Conservation (phyloP, 2,329 filamentous ascomycete species). For the Eutypella sp. region DNA sequence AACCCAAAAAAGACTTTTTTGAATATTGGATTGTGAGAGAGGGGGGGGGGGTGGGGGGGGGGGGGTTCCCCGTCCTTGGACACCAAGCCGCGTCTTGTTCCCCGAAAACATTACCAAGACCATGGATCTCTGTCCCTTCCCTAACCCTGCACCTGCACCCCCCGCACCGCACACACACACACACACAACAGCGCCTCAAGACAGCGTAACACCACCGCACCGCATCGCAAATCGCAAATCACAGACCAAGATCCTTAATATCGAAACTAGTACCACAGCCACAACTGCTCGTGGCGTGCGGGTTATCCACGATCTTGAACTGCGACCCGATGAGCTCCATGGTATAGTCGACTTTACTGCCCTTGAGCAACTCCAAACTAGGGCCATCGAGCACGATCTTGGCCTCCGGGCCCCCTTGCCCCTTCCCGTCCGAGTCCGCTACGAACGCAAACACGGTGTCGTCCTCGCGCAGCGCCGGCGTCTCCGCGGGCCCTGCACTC, state of each 20-base stretch:
- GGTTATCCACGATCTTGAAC: constrained; percentile 96
- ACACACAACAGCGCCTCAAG: too few species aligned
- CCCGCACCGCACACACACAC: too few species aligned
- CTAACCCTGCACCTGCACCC: too few species aligned
- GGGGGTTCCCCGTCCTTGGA: too few species aligned
- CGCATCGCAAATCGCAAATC: neutral
- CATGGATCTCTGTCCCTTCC: too few species aligned
- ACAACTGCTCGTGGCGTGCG: constrained; percentile 85
- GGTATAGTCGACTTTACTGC: constrained; percentile 93
- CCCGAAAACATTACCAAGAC: too few species aligned
- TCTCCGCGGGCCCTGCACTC: constrained; percentile 10
- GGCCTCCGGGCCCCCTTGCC: constrained; percentile 36
- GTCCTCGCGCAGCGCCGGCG: constrained; percentile 52
- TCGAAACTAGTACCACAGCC: constrained; percentile 98
- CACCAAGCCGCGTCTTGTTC: too few species aligned
- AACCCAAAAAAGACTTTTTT: too few species aligned
- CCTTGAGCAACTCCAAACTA: constrained; percentile 82
- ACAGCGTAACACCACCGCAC: too few species aligned
- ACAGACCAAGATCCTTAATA: constrained; percentile 46
- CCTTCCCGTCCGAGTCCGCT: constrained; percentile 41
- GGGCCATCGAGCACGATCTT: constrained; percentile 86
- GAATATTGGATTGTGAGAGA: too few species aligned
- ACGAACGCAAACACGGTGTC: constrained; percentile 82
- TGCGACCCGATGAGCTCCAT: constrained; percentile 82
- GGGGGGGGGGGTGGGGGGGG: too few species aligned